Percentiles rank a stretch among this genome's conserved stretches.
Evolutionary conservation across 169 alveolate genomes (phyloP).

Genomic region (Pseudocohnilembus persalinus): DNA sequence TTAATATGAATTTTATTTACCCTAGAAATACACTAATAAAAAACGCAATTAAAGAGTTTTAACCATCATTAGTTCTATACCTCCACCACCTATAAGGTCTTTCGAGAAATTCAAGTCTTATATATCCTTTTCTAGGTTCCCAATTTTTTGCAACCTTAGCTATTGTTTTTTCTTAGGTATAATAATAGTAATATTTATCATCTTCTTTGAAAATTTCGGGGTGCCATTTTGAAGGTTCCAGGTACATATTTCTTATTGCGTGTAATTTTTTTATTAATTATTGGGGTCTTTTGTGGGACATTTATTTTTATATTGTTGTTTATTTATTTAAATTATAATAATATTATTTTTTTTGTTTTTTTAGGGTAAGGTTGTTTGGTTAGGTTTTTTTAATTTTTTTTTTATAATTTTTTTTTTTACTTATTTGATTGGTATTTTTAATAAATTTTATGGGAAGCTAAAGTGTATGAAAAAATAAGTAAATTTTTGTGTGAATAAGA

Average conservation of each 20-base stretch:
- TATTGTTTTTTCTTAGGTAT: not conserved
- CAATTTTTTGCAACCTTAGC: not conserved
- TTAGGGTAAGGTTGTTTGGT: no score
- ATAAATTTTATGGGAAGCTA: no score
- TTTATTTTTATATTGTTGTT: no score
- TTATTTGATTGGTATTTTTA: no score
- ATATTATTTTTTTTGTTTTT: no score
- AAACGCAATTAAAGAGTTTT: not conserved
- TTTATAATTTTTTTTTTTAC: no score
- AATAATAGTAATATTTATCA: not conserved
- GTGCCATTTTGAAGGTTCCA: not conserved
- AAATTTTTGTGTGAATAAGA: no score
- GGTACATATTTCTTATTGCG: not conserved
- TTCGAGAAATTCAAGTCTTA: not conserved
- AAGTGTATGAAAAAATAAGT: no score
- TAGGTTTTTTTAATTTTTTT: no score
- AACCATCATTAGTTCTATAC: not conserved
- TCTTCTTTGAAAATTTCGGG: not conserved
- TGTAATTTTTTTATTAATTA: no score
- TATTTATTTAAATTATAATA: no score
- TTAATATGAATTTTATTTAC: no score
- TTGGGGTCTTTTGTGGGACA: not conserved
- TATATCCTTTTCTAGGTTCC: not conserved
- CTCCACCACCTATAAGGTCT: not conserved
- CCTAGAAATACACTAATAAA: not conserved